Evolutionary conservation across 2,329 filamentous ascomycete genomes (phyloP).

Genomic region (Aspergillus sp.): DNA sequence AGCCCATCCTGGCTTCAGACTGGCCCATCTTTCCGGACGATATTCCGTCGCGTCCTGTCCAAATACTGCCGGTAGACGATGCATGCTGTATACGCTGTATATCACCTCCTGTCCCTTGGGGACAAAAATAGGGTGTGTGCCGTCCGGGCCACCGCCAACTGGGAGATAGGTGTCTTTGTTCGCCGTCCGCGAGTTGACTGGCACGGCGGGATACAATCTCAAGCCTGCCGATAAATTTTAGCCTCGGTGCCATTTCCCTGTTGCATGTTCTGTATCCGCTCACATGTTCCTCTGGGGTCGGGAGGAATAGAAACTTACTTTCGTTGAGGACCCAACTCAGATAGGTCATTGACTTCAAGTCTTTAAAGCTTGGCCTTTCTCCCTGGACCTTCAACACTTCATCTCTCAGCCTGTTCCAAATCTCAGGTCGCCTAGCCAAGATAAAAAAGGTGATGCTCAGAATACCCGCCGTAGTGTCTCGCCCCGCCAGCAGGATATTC

Average conservation of each 20-base stretch:
- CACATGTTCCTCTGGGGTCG: no score
- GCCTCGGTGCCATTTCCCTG: no score
- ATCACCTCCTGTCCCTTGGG: conserved; percentile 67
- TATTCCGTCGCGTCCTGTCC: conserved; percentile 57
- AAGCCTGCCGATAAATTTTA: conserved; percentile 25
- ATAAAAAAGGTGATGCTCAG: conserved; percentile 43
- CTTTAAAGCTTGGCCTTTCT: no score
- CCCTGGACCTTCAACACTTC: no score
- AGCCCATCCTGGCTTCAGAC: conserved; percentile 66
- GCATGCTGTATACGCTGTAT: conserved; percentile 74
- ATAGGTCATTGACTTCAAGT: no score
- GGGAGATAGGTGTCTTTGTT: conserved; percentile 50
- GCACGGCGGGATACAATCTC: conserved; percentile 52
- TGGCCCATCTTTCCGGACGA: conserved; percentile 71
- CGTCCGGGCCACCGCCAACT: conserved; percentile 64
- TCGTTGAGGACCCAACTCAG: no score
- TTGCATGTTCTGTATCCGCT: no score
- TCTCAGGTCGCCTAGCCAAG: conserved; percentile 24
- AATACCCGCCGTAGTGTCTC: conserved; percentile 57
- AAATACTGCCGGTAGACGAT: conserved; percentile 63
- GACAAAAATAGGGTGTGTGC: conserved; percentile 64
- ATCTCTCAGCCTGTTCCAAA: conserved; percentile 18
- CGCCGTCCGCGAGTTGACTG: conserved; percentile 49
- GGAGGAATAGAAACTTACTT: no score
- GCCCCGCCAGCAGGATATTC: conserved; percentile 57